Conservation (phyloP, 2,329 filamentous ascomycete genomes). For the Seiridium cupressi region DNA sequence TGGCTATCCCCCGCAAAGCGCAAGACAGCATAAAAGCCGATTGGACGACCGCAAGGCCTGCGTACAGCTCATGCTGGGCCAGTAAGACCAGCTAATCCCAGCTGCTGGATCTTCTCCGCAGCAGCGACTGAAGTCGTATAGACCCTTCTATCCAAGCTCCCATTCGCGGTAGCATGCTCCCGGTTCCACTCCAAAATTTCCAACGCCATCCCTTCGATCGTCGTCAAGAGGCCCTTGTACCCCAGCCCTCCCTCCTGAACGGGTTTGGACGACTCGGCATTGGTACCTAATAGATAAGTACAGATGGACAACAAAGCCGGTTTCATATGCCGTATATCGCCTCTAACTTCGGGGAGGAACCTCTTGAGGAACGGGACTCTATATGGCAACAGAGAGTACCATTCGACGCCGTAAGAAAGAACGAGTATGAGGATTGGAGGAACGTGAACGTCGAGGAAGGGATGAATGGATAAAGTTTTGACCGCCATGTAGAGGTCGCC, state of each 20-base stretch:
- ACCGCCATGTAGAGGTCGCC: constrained; percentile 33
- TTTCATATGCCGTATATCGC: constrained; percentile 34
- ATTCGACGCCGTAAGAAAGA: constrained; percentile 33
- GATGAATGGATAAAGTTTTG: constrained; percentile 31
- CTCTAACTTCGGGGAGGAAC: constrained; percentile 29
- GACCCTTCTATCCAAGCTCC: constrained; percentile 17
- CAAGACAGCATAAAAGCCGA: not conserved
- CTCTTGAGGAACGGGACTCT: constrained; percentile 22
- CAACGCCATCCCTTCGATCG: constrained; percentile 37
- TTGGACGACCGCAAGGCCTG: not conserved
- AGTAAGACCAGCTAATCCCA: constrained; percentile 5
- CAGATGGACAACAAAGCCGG: constrained; percentile 39
- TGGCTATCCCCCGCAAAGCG: no score
- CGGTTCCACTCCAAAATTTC: constrained; percentile 41
- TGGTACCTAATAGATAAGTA: constrained; percentile 35
- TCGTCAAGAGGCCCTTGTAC: constrained; percentile 35
- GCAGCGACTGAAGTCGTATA: constrained; percentile 37
- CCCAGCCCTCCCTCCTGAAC: constrained; percentile 35
- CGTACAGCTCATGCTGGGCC: not conserved
- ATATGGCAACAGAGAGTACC: constrained; percentile 30
- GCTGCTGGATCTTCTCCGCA: constrained; percentile 35
- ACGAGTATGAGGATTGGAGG: constrained; percentile 33
- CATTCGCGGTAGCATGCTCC: constrained; percentile 25
- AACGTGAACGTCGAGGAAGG: constrained; percentile 29
- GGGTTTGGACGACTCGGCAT: constrained; percentile 28